These are phyloP conservation scores for Neonectria sp. DNA, from an alignment of 2,329 filamentous ascomycete genomes.

Conservation along the genomic window DNA sequence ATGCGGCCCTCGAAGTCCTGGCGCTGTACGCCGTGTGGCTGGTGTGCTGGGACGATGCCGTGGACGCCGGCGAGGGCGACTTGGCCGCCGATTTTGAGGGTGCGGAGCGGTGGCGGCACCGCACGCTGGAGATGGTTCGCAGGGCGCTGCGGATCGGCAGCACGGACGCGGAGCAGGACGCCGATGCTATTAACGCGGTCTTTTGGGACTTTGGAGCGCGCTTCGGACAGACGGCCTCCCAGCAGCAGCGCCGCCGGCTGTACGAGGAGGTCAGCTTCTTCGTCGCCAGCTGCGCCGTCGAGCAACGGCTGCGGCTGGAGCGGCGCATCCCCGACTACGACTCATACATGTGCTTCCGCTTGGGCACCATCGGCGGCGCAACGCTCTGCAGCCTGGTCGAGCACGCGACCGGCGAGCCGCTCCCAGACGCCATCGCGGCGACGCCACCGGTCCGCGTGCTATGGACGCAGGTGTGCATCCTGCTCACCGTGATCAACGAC, in stretches of 20 bases:
- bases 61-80: constrained; percentile 49
- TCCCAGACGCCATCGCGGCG: constrained; percentile 26
- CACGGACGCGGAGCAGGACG: neutral
- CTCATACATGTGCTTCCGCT: constrained; percentile 49
- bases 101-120: constrained; percentile 46
- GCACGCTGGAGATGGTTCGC: constrained; percentile 40
- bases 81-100: constrained; percentile 45
- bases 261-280: constrained; percentile 44
- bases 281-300: constrained; percentile 45
- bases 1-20: constrained; percentile 39
- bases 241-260: constrained; percentile 38
- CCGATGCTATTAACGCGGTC: constrained; percentile 39
- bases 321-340: constrained; percentile 44
- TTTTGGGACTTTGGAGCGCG: constrained; percentile 44
- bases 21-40: constrained; percentile 49
- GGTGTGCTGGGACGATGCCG: constrained; percentile 53
- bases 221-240: constrained; percentile 16
- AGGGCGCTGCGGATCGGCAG: constrained; percentile 36
- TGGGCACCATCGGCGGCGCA: constrained; percentile 47
- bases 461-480: constrained; percentile 44
- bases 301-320: constrained; percentile 48
- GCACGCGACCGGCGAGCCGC: constrained; percentile 36
- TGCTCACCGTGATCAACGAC: constrained; percentile 50
- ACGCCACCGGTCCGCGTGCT: constrained; percentile 33
- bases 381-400: constrained; percentile 48